phyloP scores from a whole-genome alignment of 23 red algal species.

The Agarophyton chilense region DNA sequence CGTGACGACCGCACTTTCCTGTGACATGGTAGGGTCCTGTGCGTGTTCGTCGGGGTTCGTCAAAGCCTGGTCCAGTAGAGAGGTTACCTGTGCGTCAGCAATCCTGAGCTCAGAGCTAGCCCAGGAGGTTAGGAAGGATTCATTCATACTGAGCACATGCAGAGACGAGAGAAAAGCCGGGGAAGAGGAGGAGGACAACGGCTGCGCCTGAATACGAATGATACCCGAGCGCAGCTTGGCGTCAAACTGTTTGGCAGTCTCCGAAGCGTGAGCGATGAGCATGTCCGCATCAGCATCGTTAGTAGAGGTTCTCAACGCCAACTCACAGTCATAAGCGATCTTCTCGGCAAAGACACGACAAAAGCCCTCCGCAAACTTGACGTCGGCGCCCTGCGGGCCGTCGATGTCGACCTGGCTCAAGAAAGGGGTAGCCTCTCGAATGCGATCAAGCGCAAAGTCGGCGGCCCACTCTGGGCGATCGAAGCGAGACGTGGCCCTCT shows the following conservation, averaged over 20 bases:
- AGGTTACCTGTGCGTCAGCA: constrained; percentile 42
- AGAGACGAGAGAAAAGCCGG: constrained; percentile 46
- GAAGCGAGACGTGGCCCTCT: constrained; percentile 41
- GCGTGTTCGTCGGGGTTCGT: background rate
- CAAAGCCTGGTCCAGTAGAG: constrained; percentile 22
- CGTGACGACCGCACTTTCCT: background rate
- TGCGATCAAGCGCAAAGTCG: constrained; percentile 71
- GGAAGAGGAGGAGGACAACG: background rate
- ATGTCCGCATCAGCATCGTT: constrained; percentile 66
- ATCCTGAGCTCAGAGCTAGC: constrained; percentile 65
- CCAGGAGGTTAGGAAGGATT: constrained; percentile 65
- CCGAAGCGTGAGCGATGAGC: constrained; percentile 59
- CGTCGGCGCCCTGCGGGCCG: constrained; percentile 51
- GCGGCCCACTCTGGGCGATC: constrained; percentile 83
- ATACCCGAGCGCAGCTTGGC: constrained; percentile 60
- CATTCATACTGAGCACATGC: constrained; percentile 63
- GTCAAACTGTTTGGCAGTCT: constrained; percentile 74
- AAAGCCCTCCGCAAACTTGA: constrained; percentile 76
- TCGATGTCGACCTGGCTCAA: constrained; percentile 50
- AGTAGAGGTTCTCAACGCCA: constrained; percentile 43
- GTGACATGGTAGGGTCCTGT: background rate
- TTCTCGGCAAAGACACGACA: constrained; percentile 75
- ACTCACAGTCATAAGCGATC: constrained; percentile 70
- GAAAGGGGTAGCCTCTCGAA: constrained; percentile 67
- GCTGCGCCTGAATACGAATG: background rate